Evolutionary conservation across 1,284 basidiomycete species (phyloP).

Genomic region (Ceratobasidium sp.): DNA sequence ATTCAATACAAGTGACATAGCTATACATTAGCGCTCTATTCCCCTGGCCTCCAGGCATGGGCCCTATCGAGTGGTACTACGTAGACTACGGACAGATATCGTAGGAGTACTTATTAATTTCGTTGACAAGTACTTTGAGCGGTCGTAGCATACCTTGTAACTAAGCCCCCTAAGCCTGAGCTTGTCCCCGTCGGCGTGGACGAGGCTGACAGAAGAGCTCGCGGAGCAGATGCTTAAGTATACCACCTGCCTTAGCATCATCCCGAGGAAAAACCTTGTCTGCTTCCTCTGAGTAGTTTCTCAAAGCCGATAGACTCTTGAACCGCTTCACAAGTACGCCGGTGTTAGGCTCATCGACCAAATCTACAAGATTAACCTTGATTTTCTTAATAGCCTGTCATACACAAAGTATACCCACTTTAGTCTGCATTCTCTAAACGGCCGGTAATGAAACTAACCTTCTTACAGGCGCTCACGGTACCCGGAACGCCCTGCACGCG

Average conservation of each 20-base stretch:
- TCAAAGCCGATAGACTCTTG: background rate
- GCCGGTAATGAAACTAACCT: background rate
- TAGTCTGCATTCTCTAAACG: no score
- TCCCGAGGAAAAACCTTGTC: background rate
- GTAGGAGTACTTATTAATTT: no score
- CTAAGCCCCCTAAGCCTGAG: background rate
- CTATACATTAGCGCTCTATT: no score
- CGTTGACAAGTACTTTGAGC: no score
- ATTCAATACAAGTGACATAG: no score
- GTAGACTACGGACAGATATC: no score
- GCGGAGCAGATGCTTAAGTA: constrained; percentile 11
- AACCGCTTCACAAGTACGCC: background rate
- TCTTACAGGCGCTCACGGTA: background rate
- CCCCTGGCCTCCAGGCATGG: no score
- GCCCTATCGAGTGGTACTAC: no score
- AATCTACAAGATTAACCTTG: constrained; percentile 8
- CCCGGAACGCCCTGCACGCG: background rate
- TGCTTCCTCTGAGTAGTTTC: background rate
- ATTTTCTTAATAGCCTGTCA: background rate
- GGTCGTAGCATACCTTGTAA: no score
- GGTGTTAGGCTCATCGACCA: background rate
- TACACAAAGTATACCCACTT: no score
- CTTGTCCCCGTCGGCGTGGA: background rate
- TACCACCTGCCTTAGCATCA: constrained; percentile 1
- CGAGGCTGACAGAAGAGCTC: background rate